phyloP scores from a whole-genome alignment of 169 alveolate species.

The Perkinsus olseni region DNA sequence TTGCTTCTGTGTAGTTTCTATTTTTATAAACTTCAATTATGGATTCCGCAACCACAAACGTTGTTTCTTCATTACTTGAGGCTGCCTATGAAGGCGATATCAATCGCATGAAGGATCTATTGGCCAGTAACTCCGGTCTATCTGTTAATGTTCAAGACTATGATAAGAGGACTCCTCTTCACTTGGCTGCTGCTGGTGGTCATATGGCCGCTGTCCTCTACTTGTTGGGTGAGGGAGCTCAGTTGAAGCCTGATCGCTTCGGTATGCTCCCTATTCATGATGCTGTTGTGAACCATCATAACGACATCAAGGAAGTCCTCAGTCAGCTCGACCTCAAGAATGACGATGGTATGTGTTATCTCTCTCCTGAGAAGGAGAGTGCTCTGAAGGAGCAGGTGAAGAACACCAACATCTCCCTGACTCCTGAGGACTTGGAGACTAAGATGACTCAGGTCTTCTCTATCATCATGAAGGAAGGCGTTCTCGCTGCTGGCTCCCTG shows the following conservation, averaged over 20 bases:
- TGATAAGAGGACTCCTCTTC: slow-evolving; percentile 9
- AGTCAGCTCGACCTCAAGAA: too few relatives aligned
- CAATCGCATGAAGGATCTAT: neutral
- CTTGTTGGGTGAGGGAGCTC: slow-evolving; percentile 2
- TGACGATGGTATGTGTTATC: too few relatives aligned
- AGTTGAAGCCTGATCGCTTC: slow-evolving; percentile 5
- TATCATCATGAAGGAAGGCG: too few relatives aligned
- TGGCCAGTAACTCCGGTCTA: neutral
- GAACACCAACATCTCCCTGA: too few relatives aligned
- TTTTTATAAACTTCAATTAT: neutral
- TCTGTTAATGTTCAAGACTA: neutral
- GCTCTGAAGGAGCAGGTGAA: too few relatives aligned
- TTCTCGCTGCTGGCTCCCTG: too few relatives aligned
- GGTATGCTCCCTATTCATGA: slow-evolving; percentile 16
- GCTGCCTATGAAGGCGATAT: neutral
- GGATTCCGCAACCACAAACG: neutral
- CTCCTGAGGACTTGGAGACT: too few relatives aligned
- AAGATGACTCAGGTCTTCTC: too few relatives aligned
- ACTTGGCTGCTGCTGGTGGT: slow-evolving; percentile 6
- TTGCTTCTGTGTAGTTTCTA: neutral
- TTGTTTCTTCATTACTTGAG: neutral
- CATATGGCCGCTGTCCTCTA: neutral
- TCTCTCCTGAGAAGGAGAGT: too few relatives aligned
- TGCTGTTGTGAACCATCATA: neutral
- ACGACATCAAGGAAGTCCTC: neutral